These are phyloP conservation scores for Naganishia liquefaciens DNA, from an alignment of 1,284 basidiomycete genomes.

Conservation along the genomic window DNA sequence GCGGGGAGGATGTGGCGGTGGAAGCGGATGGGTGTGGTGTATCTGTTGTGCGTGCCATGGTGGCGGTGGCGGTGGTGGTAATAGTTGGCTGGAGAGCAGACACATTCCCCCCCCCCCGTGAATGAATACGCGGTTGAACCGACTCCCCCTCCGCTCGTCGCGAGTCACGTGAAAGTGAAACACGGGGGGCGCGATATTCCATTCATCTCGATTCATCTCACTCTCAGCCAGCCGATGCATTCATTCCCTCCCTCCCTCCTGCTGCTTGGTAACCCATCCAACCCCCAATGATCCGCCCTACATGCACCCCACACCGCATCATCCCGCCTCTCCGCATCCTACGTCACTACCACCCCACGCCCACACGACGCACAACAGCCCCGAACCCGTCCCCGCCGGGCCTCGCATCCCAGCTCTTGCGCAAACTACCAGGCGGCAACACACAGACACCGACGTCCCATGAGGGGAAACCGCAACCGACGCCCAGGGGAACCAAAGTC, in stretches of 20 bases:
- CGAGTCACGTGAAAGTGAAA: constrained; percentile 23
- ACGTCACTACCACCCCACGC: background rate
- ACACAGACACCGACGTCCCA: background rate
- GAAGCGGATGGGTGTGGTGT: background rate
- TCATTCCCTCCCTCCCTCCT: background rate
- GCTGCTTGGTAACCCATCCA: background rate
- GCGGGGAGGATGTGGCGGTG: too few relatives aligned
- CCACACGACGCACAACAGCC: background rate
- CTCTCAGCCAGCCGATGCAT: too few relatives aligned
- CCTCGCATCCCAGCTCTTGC: constrained; percentile 16
- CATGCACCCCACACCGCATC: background rate
- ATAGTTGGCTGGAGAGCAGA: too few relatives aligned
- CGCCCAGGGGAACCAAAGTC: background rate
- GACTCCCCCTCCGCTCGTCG: too few relatives aligned
- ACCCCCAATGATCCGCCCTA: constrained; percentile 10
- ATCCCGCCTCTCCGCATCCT: background rate
- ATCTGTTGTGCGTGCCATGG: too few relatives aligned
- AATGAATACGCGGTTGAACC: too few relatives aligned
- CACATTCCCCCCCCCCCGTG: too few relatives aligned
- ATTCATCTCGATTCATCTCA: background rate
- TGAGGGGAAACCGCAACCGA: background rate
- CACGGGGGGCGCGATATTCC: constrained; percentile 14
- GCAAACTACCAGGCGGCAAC: background rate
- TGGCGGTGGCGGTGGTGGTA: too few relatives aligned
- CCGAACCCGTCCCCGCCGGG: background rate